Percentiles rank a stretch among this genome's conserved stretches.
These are phyloP conservation scores for Emmonsiellopsis sp. DNA, from an alignment of 2,329 filamentous ascomycete genomes.

Conservation along the genomic window DNA sequence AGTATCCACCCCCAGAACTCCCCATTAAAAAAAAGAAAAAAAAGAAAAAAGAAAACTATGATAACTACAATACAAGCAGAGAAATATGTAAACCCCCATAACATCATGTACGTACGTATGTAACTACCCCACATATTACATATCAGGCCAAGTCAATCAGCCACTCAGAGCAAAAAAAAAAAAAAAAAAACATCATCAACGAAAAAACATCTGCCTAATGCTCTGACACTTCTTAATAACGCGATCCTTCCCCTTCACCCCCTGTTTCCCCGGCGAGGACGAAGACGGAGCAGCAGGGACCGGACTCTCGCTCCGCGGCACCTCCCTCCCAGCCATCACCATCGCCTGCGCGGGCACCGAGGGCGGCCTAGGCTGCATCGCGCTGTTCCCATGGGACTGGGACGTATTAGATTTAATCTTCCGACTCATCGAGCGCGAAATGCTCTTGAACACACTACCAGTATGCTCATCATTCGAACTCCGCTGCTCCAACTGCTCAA, in stretches of 20 bases:
- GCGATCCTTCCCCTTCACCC: constrained; percentile 5
- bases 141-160: not conserved
- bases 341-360: not conserved
- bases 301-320: not conserved
- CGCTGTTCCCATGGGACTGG: constrained; percentile 11
- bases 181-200: constrained; percentile 1
- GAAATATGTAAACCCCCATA: too few relatives aligned
- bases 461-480: constrained; percentile 32
- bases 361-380: not conserved
- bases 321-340: not conserved
- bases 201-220: constrained; percentile 13
- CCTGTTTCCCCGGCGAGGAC: not conserved
- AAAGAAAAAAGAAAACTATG: too few relatives aligned
- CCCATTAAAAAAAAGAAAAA: too few relatives aligned
- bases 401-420: constrained; percentile 24
- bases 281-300: not conserved
- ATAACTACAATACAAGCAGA: too few relatives aligned
- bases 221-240: constrained; percentile 19
- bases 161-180: not conserved
- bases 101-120: too few relatives aligned
- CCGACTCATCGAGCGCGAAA: constrained; percentile 31
- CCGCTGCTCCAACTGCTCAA: constrained; percentile 50
- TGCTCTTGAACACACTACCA: constrained; percentile 30
- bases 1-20: too few relatives aligned
- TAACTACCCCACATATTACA: not conserved